Conservation (phyloP, 2,329 filamentous ascomycete genomes). For the Ophiocordyceps australis region DNA sequence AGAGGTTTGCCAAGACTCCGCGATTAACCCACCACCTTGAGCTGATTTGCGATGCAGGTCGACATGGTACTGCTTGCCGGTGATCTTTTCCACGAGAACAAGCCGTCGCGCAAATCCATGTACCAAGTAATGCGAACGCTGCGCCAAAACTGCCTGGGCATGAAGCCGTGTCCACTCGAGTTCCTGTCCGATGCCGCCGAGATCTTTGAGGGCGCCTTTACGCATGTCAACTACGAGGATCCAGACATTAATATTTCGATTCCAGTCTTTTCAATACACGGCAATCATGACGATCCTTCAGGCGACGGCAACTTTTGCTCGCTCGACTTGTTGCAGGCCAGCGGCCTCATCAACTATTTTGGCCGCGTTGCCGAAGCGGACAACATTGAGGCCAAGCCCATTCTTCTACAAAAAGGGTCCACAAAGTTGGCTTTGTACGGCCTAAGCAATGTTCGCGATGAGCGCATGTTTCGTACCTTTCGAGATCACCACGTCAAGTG, state of each 20-base stretch:
- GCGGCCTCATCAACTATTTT: conserved; percentile 89
- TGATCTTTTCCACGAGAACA: conserved; percentile 96
- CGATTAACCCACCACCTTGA: too few relatives aligned
- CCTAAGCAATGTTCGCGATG: conserved; percentile 88
- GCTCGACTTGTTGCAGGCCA: conserved; percentile 77
- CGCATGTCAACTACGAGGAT: conserved; percentile 95
- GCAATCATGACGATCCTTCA: conserved; percentile 96
- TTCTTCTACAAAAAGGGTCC: conserved; percentile 79
- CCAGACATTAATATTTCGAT: conserved; percentile 94
- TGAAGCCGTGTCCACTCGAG: conserved; percentile 89
- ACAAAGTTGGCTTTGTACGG: conserved; percentile 91
- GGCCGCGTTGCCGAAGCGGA: conserved; percentile 82
- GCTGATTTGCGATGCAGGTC: conserved; percentile 42
- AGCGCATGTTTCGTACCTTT: conserved; percentile 86
- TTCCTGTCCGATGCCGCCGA: conserved; percentile 86
- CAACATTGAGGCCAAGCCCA: conserved; percentile 81
- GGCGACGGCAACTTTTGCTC: conserved; percentile 86
- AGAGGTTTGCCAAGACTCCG: conserved; percentile 41
- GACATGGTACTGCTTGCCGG: conserved; percentile 95
- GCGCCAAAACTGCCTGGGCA: conserved; percentile 81
- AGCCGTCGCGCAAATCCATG: conserved; percentile 86
- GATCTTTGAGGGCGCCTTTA: conserved; percentile 76
- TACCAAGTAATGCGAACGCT: conserved; percentile 95
- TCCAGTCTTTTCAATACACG: conserved; percentile 94
- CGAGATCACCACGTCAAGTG: conserved; percentile 87